Base-by-base conservation (phyloP, 129 eudicot genomes). In the carrot (Daucus carota) region DNA sequence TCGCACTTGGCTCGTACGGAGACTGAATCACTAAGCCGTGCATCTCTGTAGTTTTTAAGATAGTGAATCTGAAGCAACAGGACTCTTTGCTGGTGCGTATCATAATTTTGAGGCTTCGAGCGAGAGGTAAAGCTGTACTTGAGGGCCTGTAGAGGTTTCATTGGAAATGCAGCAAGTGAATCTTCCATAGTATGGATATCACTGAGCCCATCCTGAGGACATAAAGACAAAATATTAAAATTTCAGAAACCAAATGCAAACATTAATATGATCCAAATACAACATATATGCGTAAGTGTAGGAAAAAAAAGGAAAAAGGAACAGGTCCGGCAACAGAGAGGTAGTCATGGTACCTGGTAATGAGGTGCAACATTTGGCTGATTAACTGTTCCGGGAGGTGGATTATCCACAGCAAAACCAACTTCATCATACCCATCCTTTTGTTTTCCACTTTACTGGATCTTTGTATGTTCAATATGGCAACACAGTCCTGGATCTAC, bases 131-230 rank as follows among this genome's bases (percentile, higher is more conserved):
- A 52, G 43, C 32, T 83, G 72, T 90, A 93, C 98, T 93, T 93
- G 82, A 93, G 97, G 45, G 98, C 98, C 84, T 89, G 96, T 44
- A 93, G 87, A 76, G 98, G 96, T 82, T 93, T 92, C 57, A 90
- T 87, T 75, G 98, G 98, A 84, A 93, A 93, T 41, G 92, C 80
- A 81, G 92, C 96, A 77, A 93, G 87, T 1, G 98, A 87, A 78
- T 75, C 81, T 83, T 91, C 98, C 93, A 93, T 71, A 70, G 80
- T 85, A 73, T 85, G 88, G 75, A 84, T 75, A 74, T 89, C 88
- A 78, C 83, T 76, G 59, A 87, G 80, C 47, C 83, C 91, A 84
- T 85, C 95, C 97, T 89, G 87, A 81, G 80, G 73, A 70, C 28
- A 77, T 75, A 79, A 73, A 60, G 48, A 14, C 15, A 65, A 36